phyloP scores from a whole-genome alignment of 768 basidiomycete species.

The Albatrellus ellisii region DNA sequence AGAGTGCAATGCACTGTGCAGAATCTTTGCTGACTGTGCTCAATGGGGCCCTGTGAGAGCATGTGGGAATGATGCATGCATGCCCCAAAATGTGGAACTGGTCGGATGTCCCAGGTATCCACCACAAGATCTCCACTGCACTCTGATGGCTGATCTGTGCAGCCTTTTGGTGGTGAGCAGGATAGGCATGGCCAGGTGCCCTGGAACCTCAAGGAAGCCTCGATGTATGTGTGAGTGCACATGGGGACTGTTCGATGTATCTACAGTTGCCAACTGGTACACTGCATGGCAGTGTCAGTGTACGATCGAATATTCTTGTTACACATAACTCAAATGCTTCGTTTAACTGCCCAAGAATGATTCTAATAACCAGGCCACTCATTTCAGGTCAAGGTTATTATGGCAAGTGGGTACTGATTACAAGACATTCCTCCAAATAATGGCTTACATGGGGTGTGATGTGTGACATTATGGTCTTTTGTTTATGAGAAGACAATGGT shows the following conservation, averaged over 20 bases:
- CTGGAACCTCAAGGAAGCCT: constrained; percentile 33
- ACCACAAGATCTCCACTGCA: constrained; percentile 58
- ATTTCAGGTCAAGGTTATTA: no score
- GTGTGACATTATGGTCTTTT: no score
- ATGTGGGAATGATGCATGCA: constrained; percentile 41
- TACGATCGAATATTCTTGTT: neutral
- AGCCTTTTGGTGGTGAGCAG: constrained; percentile 55
- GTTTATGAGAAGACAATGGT: no score
- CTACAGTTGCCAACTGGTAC: constrained; percentile 47
- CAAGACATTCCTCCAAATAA: no score
- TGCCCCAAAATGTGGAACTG: constrained; percentile 62
- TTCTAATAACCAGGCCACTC: no score
- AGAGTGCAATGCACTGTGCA: constrained; percentile 11
- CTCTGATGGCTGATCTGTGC: constrained; percentile 36
- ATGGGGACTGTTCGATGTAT: constrained; percentile 31
- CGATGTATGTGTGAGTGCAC: constrained; percentile 60
- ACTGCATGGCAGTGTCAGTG: constrained; percentile 23
- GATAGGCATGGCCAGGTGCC: constrained; percentile 37
- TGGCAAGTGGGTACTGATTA: no score
- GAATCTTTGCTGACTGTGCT: constrained; percentile 19
- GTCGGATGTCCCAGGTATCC: constrained; percentile 50
- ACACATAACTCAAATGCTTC: constrained; percentile 11
- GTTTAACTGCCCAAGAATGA: no score
- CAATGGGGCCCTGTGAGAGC: constrained; percentile 24
- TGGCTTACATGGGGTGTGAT: no score